Evolutionary conservation across 2,329 filamentous ascomycete genomes (phyloP).

Genomic region (Arthroderma sp.): DNA sequence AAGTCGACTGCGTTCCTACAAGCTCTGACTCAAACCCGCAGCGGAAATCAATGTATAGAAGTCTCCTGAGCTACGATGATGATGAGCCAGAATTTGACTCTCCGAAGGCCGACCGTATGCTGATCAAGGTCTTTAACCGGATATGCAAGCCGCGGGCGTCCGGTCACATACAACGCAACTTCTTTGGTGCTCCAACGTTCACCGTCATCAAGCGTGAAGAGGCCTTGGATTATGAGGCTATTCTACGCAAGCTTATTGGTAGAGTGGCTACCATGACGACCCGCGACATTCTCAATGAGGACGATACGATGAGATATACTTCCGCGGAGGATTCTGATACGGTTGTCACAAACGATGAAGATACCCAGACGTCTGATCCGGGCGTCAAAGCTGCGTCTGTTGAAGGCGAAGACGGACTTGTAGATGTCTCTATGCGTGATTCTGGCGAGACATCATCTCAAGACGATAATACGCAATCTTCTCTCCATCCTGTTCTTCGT

Average conservation of each 20-base stretch:
- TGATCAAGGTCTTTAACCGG: slow-evolving; percentile 38
- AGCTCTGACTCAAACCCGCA: slow-evolving; percentile 54
- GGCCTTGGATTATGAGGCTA: slow-evolving; percentile 52
- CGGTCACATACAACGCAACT: slow-evolving; percentile 16
- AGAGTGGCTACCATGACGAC: slow-evolving; percentile 67
- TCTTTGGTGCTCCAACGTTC: slow-evolving; percentile 41
- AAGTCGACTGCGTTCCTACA: slow-evolving; percentile 65
- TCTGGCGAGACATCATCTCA: slow-evolving; percentile 27
- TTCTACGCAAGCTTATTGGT: slow-evolving; percentile 66
- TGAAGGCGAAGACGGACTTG: slow-evolving; percentile 77
- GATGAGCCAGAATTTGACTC: slow-evolving; percentile 28
- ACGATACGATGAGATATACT: slow-evolving; percentile 38
- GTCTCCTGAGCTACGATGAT: slow-evolving; percentile 23
- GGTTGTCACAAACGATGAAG: slow-evolving; percentile 48
- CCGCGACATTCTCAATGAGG: slow-evolving; percentile 47
- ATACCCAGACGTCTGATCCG: slow-evolving; percentile 52
- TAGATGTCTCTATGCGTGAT: slow-evolving; percentile 78
- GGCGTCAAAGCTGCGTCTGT: slow-evolving; percentile 67
- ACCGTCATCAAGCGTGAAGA: slow-evolving; percentile 65
- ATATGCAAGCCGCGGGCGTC: slow-evolving; percentile 16
- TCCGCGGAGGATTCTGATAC: slow-evolving; percentile 51
- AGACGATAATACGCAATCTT: slow-evolving; percentile 11
- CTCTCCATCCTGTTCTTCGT: slow-evolving; percentile 33
- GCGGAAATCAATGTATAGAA: slow-evolving; percentile 20
- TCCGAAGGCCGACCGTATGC: slow-evolving; percentile 32